phyloP scores from a whole-genome alignment of 306 rosid genomes.

The Castanea sativa region DNA sequence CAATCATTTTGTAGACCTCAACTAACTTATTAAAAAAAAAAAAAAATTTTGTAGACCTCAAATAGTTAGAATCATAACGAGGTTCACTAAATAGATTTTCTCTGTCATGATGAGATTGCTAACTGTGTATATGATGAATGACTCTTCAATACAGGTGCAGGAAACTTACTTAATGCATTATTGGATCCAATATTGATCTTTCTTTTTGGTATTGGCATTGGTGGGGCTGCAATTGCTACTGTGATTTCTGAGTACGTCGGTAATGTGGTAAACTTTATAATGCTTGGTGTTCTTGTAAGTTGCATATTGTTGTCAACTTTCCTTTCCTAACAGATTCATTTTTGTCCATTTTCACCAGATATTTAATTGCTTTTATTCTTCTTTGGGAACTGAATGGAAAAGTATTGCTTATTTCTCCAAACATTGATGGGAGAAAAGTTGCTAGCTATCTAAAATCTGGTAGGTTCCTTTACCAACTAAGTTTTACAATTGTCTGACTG shows the following conservation, averaged over 20 bases:
- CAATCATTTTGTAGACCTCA: background rate
- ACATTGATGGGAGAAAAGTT: constrained; percentile 62
- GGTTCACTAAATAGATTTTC: background rate
- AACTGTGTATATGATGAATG: constrained; percentile 18
- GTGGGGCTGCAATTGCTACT: constrained; percentile 84
- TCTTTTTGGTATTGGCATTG: constrained; percentile 59
- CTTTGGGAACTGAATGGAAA: constrained; percentile 69
- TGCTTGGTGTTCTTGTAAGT: constrained; percentile 36
- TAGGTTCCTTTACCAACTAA: constrained; percentile 27
- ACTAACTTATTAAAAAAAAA: background rate
- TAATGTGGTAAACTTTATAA: constrained; percentile 77
- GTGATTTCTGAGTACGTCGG: constrained; percentile 94
- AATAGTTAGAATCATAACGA: background rate
- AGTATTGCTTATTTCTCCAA: constrained; percentile 54
- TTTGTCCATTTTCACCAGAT: constrained; percentile 51
- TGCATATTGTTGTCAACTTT: constrained; percentile 18
- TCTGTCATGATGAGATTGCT: background rate
- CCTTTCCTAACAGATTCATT: constrained; percentile 25
- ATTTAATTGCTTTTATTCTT: constrained; percentile 76
- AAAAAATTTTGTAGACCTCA: too few species aligned
- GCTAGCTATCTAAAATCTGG: constrained; percentile 82
- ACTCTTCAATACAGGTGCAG: constrained; percentile 57
- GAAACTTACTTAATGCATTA: constrained; percentile 71
- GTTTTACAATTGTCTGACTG: constrained; percentile 15
- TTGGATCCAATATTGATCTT: constrained; percentile 75